A percentile compares a stretch with the other conserved stretches of the same genome.
Conservation (phyloP, 805 yeast genomes). For the Priceomyces castillae region DNA sequence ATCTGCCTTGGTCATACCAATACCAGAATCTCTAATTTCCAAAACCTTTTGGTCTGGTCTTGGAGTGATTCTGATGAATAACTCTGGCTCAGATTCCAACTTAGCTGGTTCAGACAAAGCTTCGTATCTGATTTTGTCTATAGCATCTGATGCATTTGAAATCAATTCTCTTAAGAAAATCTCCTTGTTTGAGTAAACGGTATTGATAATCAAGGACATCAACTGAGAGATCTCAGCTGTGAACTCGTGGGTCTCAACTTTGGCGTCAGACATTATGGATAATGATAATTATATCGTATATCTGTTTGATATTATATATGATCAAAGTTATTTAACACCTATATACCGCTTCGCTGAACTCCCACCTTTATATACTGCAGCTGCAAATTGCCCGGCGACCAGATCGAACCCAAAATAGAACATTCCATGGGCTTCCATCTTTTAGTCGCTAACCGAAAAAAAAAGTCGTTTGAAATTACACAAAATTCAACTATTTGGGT, state of each 20-base stretch:
- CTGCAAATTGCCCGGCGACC: constrained; percentile 18
- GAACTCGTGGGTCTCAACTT: constrained; percentile 86
- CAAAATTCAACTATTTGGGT: neutral
- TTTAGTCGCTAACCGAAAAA: neutral
- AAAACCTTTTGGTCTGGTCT: constrained; percentile 89
- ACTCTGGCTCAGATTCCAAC: constrained; percentile 92
- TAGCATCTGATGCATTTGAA: constrained; percentile 98
- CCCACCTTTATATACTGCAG: constrained; percentile 9
- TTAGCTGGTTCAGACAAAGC: constrained; percentile 88
- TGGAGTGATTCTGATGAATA: constrained; percentile 97
- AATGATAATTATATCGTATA: constrained; percentile 1
- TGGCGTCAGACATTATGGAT: constrained; percentile 47
- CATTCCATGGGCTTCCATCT: constrained; percentile 32
- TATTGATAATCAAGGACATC: constrained; percentile 99
- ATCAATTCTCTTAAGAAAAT: constrained; percentile 98
- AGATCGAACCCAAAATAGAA: constrained; percentile 13
- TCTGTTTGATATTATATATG: constrained; percentile 5
- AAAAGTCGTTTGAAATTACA: neutral
- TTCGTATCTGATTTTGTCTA: constrained; percentile 97
- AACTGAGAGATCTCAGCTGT: constrained; percentile 99
- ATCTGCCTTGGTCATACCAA: constrained; percentile 99
- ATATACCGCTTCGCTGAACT: neutral
- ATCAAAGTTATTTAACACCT: neutral
- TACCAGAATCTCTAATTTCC: constrained; percentile 99
- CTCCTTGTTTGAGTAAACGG: constrained; percentile 99